Percentiles rank a stretch among this genome's conserved stretches.
Conservation (phyloP, 257 asterid genomes). For the Lithospermum erythrorhizon region DNA sequence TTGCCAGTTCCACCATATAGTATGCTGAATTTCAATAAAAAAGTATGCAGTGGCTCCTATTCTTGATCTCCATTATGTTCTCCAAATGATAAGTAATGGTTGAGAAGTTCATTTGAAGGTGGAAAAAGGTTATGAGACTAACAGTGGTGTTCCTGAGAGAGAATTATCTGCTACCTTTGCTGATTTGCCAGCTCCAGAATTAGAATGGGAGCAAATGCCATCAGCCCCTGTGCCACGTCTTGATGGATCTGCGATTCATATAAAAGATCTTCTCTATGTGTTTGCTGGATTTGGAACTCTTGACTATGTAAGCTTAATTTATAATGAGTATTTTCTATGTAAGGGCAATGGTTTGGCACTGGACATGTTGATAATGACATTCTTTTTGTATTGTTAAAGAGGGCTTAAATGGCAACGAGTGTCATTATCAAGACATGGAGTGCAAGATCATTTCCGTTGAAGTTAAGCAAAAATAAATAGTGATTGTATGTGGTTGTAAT, state of each 20-base stretch:
- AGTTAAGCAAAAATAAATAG: too few relatives aligned
- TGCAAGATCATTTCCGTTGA: neutral
- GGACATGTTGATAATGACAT: neutral
- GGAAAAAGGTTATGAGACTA: slow-evolving; percentile 9
- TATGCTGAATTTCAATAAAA: neutral
- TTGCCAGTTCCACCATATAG: too few relatives aligned
- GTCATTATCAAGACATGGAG: neutral
- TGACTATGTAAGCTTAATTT: slow-evolving; percentile 36
- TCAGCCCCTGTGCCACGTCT: slow-evolving; percentile 74
- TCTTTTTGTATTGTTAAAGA: neutral
- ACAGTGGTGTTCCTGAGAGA: slow-evolving; percentile 22
- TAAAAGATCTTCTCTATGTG: slow-evolving; percentile 43
- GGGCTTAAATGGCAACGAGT: too few relatives aligned
- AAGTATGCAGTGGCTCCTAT: neutral
- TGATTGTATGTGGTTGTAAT: neutral
- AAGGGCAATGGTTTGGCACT: neutral
- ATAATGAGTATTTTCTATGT: too few relatives aligned
- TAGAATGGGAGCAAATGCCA: slow-evolving; percentile 74
- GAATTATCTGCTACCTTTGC: slow-evolving; percentile 48
- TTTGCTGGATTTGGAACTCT: slow-evolving; percentile 51
- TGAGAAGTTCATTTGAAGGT: slow-evolving; percentile 2
- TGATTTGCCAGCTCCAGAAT: slow-evolving; percentile 63
- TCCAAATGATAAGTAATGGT: neutral
- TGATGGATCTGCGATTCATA: slow-evolving; percentile 66
- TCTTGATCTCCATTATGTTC: neutral